Base-by-base conservation (phyloP, 345 rosid genomes). In the Eucalyptus polybractea region DNA sequence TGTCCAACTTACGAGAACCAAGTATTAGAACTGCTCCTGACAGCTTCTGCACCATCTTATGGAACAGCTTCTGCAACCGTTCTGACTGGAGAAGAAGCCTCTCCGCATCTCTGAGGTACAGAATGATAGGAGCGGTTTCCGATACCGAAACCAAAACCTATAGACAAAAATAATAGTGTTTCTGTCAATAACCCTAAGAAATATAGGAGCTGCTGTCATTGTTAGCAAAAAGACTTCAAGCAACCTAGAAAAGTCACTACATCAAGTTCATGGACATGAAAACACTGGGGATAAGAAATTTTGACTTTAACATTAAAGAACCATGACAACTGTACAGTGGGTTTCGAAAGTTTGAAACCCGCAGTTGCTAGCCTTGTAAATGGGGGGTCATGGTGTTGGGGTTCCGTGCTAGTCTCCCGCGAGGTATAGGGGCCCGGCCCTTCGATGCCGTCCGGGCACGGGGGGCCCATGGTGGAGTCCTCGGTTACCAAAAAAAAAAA, bases 41-140 rank as follows among this genome's bases (percentile, higher is more conserved):
- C 91, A 98, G 93, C 91, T 94, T 98, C 90, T 92, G 95, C 91
- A 96, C 91, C 80, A 98, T 91, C 72, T 88, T 96, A 31, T 92
- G 92, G 90, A 98, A 94, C 93, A 96, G 89, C 89, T 92, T 94
- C 93, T 94, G 94, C 90, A 96, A 91, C 80, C 94, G 95, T 91
- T 92, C 93, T 40, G 99, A 98, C 86, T 95, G 97, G 88, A 96
- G 96, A 89, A 95, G 95, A 87, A 96, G 95, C 93, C 92, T 95
- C 89, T 98, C 99, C 51, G 92, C 93, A 72, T 98, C 99, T 91
- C 99, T 93, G 40, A 98, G 91, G 91, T 98, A 98, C 90, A 98
- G 89, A 89, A 98, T 94, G 88, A 96, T 72, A 3, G 98, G 91
- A 90, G 81, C 88, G 87, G 89, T 93, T 92, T 95, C 95, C 29